phyloP scores from a whole-genome alignment of 2,329 filamentous ascomycete species.

The Clarireedia paspali region DNA sequence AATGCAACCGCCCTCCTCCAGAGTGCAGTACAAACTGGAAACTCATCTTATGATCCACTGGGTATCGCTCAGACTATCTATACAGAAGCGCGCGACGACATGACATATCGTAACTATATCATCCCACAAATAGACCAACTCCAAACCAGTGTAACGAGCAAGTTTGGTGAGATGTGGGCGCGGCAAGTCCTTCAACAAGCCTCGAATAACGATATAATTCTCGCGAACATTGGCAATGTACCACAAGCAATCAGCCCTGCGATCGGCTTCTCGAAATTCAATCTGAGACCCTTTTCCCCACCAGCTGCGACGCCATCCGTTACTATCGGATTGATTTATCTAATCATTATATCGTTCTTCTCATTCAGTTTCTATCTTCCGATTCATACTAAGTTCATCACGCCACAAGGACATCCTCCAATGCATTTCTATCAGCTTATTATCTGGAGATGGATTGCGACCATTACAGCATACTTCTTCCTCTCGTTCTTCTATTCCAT shows the following conservation, averaged over 20 bases:
- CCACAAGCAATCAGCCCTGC: slow-evolving; percentile 49
- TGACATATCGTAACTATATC: slow-evolving; percentile 46
- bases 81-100: slow-evolving; percentile 47
- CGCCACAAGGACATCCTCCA: slow-evolving; percentile 45
- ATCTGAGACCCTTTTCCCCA: slow-evolving; percentile 52
- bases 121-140: slow-evolving; percentile 30
- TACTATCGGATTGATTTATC: slow-evolving; percentile 56
- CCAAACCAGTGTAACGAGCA: background rate
- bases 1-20: slow-evolving; percentile 53
- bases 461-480: slow-evolving; percentile 50
- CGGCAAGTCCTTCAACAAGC: slow-evolving; percentile 21
- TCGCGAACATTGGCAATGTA: slow-evolving; percentile 36
- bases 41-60: slow-evolving; percentile 51
- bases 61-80: slow-evolving; percentile 51
- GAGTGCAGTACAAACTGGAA: slow-evolving; percentile 44
- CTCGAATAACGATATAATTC: slow-evolving; percentile 27
- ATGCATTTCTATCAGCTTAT: slow-evolving; percentile 51
- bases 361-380: slow-evolving; percentile 60
- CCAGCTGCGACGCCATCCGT: slow-evolving; percentile 48
- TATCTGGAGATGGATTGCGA: slow-evolving; percentile 49
- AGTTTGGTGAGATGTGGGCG: background rate
- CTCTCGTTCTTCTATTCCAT: slow-evolving; percentile 56
- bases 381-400: slow-evolving; percentile 52
- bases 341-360: slow-evolving; percentile 56
- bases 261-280: slow-evolving; percentile 47